Evolutionary conservation across 768 basidiomycete species (phyloP).

Genomic region (Lactifluus pinguis): DNA sequence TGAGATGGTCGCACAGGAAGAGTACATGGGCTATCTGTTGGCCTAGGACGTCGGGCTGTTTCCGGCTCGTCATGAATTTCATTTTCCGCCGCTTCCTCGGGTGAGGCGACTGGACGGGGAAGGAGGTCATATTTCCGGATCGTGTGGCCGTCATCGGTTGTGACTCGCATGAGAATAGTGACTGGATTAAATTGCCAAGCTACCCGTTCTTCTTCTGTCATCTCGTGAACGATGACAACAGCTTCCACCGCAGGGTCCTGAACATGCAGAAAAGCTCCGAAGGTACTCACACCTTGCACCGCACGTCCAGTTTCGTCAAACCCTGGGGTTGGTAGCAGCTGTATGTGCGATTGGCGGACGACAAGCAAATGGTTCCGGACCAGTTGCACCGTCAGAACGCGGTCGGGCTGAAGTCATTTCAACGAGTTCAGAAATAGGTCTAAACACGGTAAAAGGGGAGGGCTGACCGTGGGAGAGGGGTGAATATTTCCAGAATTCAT

Average conservation of each 20-base stretch:
- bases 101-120: conserved; percentile 18
- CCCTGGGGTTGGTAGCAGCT: conserved; percentile 21
- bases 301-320: conserved; percentile 12
- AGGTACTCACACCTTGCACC: conserved; percentile 1
- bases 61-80: not conserved
- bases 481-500: conserved; percentile 14
- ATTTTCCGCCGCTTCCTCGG: not conserved
- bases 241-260: conserved; percentile 23
- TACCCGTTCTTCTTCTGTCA: conserved; percentile 17
- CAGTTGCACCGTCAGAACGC: conserved; percentile 23
- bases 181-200: conserved; percentile 28
- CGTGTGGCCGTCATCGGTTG: conserved; percentile 20
- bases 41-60: not conserved
- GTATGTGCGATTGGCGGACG: conserved; percentile 23
- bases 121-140: conserved; percentile 27
- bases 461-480: conserved; percentile 16
- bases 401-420: conserved; percentile 13
- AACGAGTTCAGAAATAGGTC: not conserved
- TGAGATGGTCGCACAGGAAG: conserved; percentile 22
- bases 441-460: not conserved
- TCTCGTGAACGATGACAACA: conserved; percentile 22
- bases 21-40: conserved; percentile 22
- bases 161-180: conserved; percentile 25
- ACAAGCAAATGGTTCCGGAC: conserved; percentile 25
- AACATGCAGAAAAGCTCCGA: conserved; percentile 18